phyloP scores from a whole-genome alignment of 1,139 yeast species.

The Martiniozyma asiatica region DNA sequence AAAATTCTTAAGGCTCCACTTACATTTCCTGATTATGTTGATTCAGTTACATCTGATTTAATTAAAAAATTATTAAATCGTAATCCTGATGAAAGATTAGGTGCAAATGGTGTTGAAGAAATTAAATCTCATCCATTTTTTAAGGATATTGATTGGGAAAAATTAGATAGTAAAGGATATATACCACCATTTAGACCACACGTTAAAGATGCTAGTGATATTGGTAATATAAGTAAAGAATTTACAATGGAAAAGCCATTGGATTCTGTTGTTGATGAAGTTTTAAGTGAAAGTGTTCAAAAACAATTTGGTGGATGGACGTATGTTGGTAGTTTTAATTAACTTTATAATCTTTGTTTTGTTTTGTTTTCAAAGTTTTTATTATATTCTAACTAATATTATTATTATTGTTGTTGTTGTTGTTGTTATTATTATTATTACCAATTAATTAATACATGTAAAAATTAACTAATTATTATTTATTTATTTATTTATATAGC shows the following conservation, averaged over 20 bases:
- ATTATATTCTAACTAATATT: too few species aligned
- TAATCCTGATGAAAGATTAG: constrained; percentile 73
- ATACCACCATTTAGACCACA: constrained; percentile 95
- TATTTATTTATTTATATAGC: constrained; percentile 28
- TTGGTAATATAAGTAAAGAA: constrained; percentile 86
- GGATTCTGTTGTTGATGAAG: constrained; percentile 92
- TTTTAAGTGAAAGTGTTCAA: constrained; percentile 79
- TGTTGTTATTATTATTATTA: too few species aligned
- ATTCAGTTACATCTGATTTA: constrained; percentile 77
- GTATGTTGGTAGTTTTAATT: constrained; percentile 61
- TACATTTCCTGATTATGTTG: constrained; percentile 80
- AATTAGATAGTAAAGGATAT: constrained; percentile 74
- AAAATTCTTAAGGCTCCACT: constrained; percentile 84
- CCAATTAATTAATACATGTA: too few species aligned
- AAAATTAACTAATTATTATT: too few species aligned
- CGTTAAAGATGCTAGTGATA: constrained; percentile 76
- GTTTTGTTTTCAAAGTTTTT: too few species aligned
- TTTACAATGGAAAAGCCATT: constrained; percentile 90
- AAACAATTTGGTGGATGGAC: constrained; percentile 99
- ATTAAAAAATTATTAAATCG: constrained; percentile 67
- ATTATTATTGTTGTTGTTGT: too few species aligned
- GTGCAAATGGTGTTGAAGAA: constrained; percentile 70
- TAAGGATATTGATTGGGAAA: constrained; percentile 84
- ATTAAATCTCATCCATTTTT: constrained; percentile 82
- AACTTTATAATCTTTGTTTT: too few species aligned